phyloP scores from a whole-genome alignment of 31 red algal genomes.

The Odonthalia washingtoniensis region DNA sequence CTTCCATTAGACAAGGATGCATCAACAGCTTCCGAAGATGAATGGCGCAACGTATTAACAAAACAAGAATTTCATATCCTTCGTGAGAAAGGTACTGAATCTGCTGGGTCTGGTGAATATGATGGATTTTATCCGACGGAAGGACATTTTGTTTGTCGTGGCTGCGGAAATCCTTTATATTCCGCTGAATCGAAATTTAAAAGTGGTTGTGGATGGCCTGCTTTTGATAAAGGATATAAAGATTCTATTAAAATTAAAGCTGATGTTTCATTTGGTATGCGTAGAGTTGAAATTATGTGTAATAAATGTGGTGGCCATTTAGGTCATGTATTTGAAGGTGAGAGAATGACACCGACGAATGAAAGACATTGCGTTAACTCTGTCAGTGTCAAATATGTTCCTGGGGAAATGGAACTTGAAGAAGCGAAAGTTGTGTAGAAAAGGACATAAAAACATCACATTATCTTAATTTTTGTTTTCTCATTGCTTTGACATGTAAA shows the following conservation, averaged over 20 bases:
- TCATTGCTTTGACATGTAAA: too few relatives aligned
- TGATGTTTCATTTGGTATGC: slow-evolving; percentile 79
- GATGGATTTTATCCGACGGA: slow-evolving; percentile 85
- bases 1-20: slow-evolving; percentile 56
- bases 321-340: slow-evolving; percentile 93
- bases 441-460: not conserved
- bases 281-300: slow-evolving; percentile 84
- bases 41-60: slow-evolving; percentile 65
- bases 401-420: slow-evolving; percentile 39
- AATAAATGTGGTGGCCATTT: slow-evolving; percentile 74
- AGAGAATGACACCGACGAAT: slow-evolving; percentile 79
- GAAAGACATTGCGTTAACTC: slow-evolving; percentile 93
- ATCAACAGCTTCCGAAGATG: slow-evolving; percentile 43
- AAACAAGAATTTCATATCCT: slow-evolving; percentile 69
- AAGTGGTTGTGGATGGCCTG: slow-evolving; percentile 94
- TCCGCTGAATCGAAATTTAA: slow-evolving; percentile 91
- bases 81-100: slow-evolving; percentile 91
- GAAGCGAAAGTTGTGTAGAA: slow-evolving; percentile 64
- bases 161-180: slow-evolving; percentile 82
- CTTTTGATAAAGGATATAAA: slow-evolving; percentile 85
- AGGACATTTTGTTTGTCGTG: slow-evolving; percentile 89
- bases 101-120: slow-evolving; percentile 81
- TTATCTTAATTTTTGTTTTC: too few relatives aligned
- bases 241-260: slow-evolving; percentile 52
- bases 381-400: slow-evolving; percentile 70